Conservation (phyloP, 2,329 filamentous ascomycete species). For the Teratosphaeria epicoccoides region DNA sequence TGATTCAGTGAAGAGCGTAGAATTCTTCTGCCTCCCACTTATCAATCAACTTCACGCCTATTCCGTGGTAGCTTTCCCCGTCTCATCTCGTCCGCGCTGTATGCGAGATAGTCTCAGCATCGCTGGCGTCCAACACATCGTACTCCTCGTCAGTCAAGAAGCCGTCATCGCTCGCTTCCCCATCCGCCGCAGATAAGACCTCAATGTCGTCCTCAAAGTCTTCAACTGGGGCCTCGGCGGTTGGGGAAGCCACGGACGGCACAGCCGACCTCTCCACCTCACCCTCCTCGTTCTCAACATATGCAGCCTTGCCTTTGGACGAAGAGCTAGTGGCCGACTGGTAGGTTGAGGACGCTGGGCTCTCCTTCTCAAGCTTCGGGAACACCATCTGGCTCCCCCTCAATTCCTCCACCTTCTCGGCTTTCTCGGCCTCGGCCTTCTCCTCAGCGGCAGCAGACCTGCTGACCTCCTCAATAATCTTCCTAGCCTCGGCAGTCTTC, state of each 20-base stretch:
- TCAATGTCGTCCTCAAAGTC: constrained; percentile 41
- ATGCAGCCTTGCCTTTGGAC: constrained; percentile 40
- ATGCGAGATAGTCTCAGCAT: constrained; percentile 54
- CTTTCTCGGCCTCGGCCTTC: constrained; percentile 25
- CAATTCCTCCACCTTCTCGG: constrained; percentile 17
- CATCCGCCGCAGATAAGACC: constrained; percentile 42
- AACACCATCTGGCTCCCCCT: constrained; percentile 75
- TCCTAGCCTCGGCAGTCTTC: constrained; percentile 20
- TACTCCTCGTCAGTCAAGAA: constrained; percentile 98
- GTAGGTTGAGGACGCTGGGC: constrained; percentile 69
- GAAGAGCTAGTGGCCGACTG: constrained; percentile 38
- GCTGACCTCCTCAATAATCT: constrained; percentile 17
- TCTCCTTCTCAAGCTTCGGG: constrained; percentile 91
- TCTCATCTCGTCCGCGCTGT: neutral
- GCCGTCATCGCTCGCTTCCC: constrained; percentile 54
- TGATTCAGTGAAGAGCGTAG: neutral
- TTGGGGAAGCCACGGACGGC: constrained; percentile 13
- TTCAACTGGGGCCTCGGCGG: constrained; percentile 32
- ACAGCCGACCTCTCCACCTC: constrained; percentile 36
- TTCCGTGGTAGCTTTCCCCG: neutral
- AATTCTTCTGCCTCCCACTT: neutral
- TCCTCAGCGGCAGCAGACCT: constrained; percentile 13
- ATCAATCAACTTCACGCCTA: constrained; percentile 1
- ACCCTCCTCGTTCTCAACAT: constrained; percentile 49
- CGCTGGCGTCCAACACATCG: constrained; percentile 88